phyloP scores from a whole-genome alignment of 441 rosid species.

The Viola pubescens region DNA sequence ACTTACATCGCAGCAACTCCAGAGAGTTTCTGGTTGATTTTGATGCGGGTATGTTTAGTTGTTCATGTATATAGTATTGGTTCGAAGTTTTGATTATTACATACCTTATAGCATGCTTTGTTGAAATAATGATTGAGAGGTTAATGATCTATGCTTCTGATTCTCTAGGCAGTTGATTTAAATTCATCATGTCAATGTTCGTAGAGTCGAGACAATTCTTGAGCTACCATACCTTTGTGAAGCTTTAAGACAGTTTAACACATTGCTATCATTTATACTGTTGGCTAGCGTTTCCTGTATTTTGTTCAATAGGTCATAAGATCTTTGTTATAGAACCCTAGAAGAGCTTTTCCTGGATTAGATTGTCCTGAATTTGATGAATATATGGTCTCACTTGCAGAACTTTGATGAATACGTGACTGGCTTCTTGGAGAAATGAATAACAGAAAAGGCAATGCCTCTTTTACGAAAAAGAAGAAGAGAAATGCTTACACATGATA shows the following conservation, averaged over 20 bases:
- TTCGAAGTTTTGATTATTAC: neutral
- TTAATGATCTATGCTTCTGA: neutral
- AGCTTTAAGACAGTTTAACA: no score
- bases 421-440: neutral
- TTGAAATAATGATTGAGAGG: neutral
- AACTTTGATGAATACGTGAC: neutral
- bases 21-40: constrained; percentile 21
- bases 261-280: no score
- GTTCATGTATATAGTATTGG: neutral
- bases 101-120: neutral
- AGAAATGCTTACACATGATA: neutral
- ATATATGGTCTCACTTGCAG: no score
- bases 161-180: neutral
- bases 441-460: neutral
- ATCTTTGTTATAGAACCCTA: neutral
- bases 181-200: neutral
- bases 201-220: neutral
- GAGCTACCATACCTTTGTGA: no score
- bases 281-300: neutral
- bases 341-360: neutral
- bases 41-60: neutral
- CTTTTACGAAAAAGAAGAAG: neutral
- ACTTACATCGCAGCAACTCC: constrained; percentile 45
- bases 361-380: no score
- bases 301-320: neutral